Conservation (phyloP, 495 filamentous ascomycete genomes). For the Neurospora sp. region DNA sequence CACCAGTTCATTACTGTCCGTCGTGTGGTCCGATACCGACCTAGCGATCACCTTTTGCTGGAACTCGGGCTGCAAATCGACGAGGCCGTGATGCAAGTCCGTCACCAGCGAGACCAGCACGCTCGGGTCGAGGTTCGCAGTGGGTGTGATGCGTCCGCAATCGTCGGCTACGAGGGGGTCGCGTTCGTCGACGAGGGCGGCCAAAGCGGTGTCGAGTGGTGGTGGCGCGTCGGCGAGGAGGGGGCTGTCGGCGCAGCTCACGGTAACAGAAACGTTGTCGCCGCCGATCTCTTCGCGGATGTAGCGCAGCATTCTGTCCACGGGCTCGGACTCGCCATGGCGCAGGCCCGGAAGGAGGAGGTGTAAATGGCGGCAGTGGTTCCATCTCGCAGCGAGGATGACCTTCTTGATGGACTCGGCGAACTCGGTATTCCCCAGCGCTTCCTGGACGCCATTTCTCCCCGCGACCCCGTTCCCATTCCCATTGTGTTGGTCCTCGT, state of each 20-base stretch:
- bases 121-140: conserved; percentile 32
- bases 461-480: background rate
- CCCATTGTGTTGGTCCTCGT: background rate
- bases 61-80: conserved; percentile 16
- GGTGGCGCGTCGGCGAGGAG: conserved; percentile 13
- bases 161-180: conserved; percentile 14
- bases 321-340: conserved; percentile 16
- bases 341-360: conserved; percentile 15
- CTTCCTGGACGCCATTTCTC: background rate
- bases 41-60: conserved; percentile 26
- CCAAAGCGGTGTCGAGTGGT: conserved; percentile 9
- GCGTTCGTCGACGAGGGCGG: conserved; percentile 13
- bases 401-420: conserved; percentile 17
- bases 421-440: conserved; percentile 19
- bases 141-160: conserved; percentile 19
- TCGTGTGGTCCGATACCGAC: conserved; percentile 25
- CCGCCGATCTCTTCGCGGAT: conserved; percentile 12
- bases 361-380: conserved; percentile 22
- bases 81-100: conserved; percentile 29
- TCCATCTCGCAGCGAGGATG: conserved; percentile 22
- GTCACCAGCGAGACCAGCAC: conserved; percentile 30
- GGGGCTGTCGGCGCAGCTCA: conserved; percentile 18
- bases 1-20: conserved; percentile 17
- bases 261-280: conserved; percentile 11
- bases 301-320: conserved; percentile 18